Evolutionary conservation across 106 monocot species (phyloP).

Genomic region (Allium sativum): DNA sequence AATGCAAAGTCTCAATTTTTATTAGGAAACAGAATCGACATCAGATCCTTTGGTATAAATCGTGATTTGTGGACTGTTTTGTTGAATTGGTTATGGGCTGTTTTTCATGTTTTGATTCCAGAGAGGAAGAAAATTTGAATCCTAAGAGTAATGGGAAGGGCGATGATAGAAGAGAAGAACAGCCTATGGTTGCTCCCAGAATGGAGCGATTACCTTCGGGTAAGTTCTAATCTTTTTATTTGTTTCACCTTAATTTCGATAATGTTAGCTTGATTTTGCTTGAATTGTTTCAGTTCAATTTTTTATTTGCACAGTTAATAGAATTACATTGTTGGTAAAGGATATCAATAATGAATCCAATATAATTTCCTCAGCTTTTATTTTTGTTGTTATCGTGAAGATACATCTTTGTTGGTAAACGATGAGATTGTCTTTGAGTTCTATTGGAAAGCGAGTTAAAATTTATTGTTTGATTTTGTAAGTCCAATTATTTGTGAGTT

Average conservation of each 20-base stretch:
- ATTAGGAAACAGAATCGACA: background rate
- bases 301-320: background rate
- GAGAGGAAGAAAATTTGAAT: slow-evolving; percentile 13
- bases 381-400: background rate
- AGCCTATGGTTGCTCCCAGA: slow-evolving; percentile 6
- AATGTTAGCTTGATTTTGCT: background rate
- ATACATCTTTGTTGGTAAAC: background rate
- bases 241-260: background rate
- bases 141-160: background rate
- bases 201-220: background rate
- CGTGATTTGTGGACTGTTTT: background rate
- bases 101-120: slow-evolving; percentile 28
- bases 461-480: too few relatives aligned
- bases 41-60: background rate
- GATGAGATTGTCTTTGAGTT: too few relatives aligned
- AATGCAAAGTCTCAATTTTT: background rate
- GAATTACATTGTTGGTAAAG: background rate
- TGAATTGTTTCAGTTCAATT: background rate
- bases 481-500: too few relatives aligned
- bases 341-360: background rate
- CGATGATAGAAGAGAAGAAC: slow-evolving; percentile 3
- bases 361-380: background rate
- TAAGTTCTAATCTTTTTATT: background rate
- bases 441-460: too few relatives aligned
- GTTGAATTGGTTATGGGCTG: slow-evolving; percentile 19